Evolutionary conservation across 1,139 yeast species (phyloP).

Genomic region (Candida pseudoviswanathii): DNA sequence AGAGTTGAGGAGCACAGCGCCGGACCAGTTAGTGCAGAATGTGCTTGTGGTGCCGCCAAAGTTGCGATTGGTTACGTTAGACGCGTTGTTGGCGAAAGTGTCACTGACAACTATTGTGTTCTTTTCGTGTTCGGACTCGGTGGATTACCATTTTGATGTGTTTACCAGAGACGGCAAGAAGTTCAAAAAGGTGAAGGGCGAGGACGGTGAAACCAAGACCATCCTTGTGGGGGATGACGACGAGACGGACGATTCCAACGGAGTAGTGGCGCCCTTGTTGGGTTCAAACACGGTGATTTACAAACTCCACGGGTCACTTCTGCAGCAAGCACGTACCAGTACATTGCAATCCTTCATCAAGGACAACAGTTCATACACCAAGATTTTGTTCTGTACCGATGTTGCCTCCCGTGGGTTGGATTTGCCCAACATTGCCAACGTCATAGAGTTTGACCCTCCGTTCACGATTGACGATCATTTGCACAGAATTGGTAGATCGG

Average conservation of each 20-base stretch:
- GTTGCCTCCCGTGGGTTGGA: slow-evolving; percentile 77
- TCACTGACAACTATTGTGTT: slow-evolving; percentile 68
- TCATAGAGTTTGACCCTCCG: slow-evolving; percentile 71
- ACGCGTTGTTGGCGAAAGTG: slow-evolving; percentile 60
- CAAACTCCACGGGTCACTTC: slow-evolving; percentile 87
- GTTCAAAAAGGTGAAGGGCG: slow-evolving; percentile 32
- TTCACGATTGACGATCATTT: slow-evolving; percentile 71
- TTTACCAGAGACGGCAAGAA: slow-evolving; percentile 60
- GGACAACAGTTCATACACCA: slow-evolving; percentile 41
- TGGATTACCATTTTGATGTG: slow-evolving; percentile 82
- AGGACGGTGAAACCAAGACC: slow-evolving; percentile 26
- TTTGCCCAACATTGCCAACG: slow-evolving; percentile 64
- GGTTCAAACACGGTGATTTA: slow-evolving; percentile 55
- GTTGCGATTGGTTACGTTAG: slow-evolving; percentile 77
- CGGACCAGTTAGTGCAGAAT: slow-evolving; percentile 85
- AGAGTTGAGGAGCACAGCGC: slow-evolving; percentile 51
- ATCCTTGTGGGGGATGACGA: slow-evolving; percentile 20
- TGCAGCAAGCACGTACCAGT: slow-evolving; percentile 78
- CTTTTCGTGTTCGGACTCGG: slow-evolving; percentile 92
- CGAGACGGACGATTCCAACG: slow-evolving; percentile 36
- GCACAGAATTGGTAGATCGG: slow-evolving; percentile 75
- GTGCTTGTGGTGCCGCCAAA: slow-evolving; percentile 88
- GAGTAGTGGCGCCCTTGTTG: slow-evolving; percentile 57
- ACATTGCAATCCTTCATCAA: slow-evolving; percentile 70
- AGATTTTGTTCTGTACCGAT: slow-evolving; percentile 80